These are phyloP conservation scores for Fusarium chuoi DNA, from an alignment of 2,329 filamentous ascomycete genomes.

Conservation along the genomic window DNA sequence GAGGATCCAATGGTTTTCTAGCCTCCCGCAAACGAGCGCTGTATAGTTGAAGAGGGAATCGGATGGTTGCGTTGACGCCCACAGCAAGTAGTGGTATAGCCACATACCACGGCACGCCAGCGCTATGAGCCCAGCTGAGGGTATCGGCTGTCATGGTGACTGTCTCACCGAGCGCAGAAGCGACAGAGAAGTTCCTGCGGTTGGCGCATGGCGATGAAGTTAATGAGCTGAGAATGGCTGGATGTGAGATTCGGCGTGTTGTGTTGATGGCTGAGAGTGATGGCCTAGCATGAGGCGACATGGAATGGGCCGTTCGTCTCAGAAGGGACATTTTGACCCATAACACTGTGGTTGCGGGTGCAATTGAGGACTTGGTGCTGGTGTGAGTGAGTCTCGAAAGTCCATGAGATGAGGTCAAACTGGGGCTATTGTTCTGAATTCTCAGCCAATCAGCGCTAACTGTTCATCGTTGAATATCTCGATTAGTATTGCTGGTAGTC, in stretches of 20 bases:
- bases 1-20: slow-evolving; percentile 45
- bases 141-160: slow-evolving; percentile 55
- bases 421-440: neutral
- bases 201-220: slow-evolving; percentile 9
- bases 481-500: no score
- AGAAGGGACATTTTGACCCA: slow-evolving; percentile 36
- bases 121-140: slow-evolving; percentile 57
- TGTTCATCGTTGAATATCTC: neutral
- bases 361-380: slow-evolving; percentile 5
- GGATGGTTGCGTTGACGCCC: slow-evolving; percentile 55
- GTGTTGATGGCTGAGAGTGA: slow-evolving; percentile 6
- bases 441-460: slow-evolving; percentile 24
- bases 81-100: slow-evolving; percentile 64
- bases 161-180: slow-evolving; percentile 45
- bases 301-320: slow-evolving; percentile 8
- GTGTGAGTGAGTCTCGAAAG: slow-evolving; percentile 5
- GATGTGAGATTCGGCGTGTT: slow-evolving; percentile 6
- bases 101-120: slow-evolving; percentile 63
- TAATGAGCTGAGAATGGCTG: slow-evolving; percentile 5
- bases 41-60: slow-evolving; percentile 60
- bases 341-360: slow-evolving; percentile 2
- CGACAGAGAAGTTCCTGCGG: slow-evolving; percentile 50
- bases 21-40: slow-evolving; percentile 46
- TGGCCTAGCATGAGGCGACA: slow-evolving; percentile 24
- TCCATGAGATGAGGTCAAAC: slow-evolving; percentile 24